Conservation (phyloP, 1,139 yeast species). For the Blastobotrys elegans region DNA sequence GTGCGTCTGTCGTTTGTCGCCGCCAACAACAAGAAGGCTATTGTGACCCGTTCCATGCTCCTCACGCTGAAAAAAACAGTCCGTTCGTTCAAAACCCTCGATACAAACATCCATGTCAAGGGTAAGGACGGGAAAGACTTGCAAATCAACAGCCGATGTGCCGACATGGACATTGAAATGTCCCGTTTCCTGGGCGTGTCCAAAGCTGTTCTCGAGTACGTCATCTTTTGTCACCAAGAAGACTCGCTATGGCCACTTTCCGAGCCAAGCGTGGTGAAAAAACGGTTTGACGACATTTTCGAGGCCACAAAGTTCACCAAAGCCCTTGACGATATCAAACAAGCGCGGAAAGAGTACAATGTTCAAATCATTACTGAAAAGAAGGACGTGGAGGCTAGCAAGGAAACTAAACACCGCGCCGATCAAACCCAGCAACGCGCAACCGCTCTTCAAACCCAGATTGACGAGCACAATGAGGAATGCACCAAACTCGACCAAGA, state of each 20-base stretch:
- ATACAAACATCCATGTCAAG: slow-evolving; percentile 60
- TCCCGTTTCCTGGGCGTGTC: slow-evolving; percentile 87
- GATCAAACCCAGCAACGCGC: slow-evolving; percentile 49
- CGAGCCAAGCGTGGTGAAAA: slow-evolving; percentile 84
- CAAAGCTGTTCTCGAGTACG: slow-evolving; percentile 81
- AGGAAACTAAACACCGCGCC: slow-evolving; percentile 70
- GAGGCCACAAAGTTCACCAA: slow-evolving; percentile 93
- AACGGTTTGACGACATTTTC: slow-evolving; percentile 92
- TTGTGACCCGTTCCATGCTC: slow-evolving; percentile 81
- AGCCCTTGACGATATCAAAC: slow-evolving; percentile 76
- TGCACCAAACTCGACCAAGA: slow-evolving; percentile 47
- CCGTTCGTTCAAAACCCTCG: slow-evolving; percentile 81
- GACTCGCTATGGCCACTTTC: slow-evolving; percentile 91
- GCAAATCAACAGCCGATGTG: slow-evolving; percentile 74
- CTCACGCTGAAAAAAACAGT: slow-evolving; percentile 56
- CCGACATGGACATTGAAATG: slow-evolving; percentile 77
- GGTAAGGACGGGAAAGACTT: slow-evolving; percentile 42
- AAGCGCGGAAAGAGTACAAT: slow-evolving; percentile 70
- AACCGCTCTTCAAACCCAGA: slow-evolving; percentile 41
- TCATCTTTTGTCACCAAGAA: slow-evolving; percentile 96
- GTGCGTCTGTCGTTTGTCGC: slow-evolving; percentile 81
- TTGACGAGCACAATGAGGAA: slow-evolving; percentile 45
- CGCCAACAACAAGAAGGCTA: slow-evolving; percentile 72
- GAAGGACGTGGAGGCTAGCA: slow-evolving; percentile 72
- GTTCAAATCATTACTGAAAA: slow-evolving; percentile 69